These are phyloP conservation scores for Trichoderma sp. DNA, from an alignment of 2,329 filamentous ascomycete genomes.

Conservation along the genomic window DNA sequence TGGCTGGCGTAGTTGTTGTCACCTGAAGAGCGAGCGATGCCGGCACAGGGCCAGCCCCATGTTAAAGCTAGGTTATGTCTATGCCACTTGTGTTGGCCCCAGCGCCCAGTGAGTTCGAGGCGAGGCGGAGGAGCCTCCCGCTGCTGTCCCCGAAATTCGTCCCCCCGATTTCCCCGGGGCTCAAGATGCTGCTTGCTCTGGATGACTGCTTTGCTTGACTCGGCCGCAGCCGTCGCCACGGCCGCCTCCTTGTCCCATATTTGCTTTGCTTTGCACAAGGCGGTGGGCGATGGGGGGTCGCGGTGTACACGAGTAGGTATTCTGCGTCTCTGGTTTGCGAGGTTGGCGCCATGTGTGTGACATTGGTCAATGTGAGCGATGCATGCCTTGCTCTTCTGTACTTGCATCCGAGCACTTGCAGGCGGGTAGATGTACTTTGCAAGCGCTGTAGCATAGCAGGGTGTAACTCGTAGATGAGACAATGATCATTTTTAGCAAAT, in stretches of 20 bases:
- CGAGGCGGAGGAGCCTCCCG: not conserved
- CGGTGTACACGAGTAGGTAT: not conserved
- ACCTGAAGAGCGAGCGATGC: conserved; percentile 16
- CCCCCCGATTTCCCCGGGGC: conserved; percentile 12
- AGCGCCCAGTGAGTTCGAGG: not conserved
- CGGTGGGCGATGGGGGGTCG: not conserved
- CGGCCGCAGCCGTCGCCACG: not conserved
- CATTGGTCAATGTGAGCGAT: not conserved
- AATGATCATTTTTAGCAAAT: not conserved
- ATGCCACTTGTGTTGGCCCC: not conserved
- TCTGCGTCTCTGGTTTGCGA: not conserved
- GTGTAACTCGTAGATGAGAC: not conserved
- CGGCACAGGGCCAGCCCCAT: not conserved
- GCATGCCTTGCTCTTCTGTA: not conserved
- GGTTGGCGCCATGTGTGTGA: not conserved
- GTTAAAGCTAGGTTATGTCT: not conserved
- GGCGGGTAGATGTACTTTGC: not conserved
- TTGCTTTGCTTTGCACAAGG: not conserved
- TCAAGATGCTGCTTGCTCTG: conserved; percentile 14
- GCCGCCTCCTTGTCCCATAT: not conserved
- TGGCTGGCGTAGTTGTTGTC: not conserved
- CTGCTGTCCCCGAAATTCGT: not conserved
- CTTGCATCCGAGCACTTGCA: not conserved
- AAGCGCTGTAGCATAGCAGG: not conserved
- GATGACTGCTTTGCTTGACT: conserved; percentile 10